Evolutionary conservation across 1,139 yeast genomes (phyloP).

Genomic region (Debaryomyces fabryi): DNA sequence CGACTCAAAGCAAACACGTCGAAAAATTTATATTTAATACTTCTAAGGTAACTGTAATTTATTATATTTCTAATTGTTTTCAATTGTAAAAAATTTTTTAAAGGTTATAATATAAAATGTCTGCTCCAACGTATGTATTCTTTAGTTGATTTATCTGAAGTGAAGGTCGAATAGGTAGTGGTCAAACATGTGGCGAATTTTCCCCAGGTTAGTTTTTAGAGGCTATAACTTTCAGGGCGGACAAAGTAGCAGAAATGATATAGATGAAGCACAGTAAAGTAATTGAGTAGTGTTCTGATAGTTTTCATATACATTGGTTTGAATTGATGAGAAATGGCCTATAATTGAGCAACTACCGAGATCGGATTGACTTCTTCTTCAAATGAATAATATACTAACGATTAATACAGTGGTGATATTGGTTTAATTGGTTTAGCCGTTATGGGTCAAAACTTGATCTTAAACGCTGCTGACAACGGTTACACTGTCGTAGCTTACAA

Average conservation of each 20-base stretch:
- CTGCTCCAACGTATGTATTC: constrained; percentile 50
- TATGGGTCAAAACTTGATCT: constrained; percentile 98
- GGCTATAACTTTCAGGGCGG: neutral
- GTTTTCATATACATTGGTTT: neutral
- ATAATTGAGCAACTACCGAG: neutral
- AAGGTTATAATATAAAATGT: constrained; percentile 23
- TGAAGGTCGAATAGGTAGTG: neutral
- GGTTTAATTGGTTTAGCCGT: constrained; percentile 99
- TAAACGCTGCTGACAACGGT: constrained; percentile 98
- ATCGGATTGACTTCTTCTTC: neutral
- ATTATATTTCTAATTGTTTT: neutral
- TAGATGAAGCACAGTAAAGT: neutral
- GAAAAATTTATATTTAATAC: constrained; percentile 5
- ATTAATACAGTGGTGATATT: constrained; percentile 75
- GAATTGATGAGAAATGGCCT: neutral
- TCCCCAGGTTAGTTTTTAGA: neutral
- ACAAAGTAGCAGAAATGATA: neutral
- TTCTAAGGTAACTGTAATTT: neutral
- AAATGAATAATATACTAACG: constrained; percentile 25
- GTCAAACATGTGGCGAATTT: neutral
- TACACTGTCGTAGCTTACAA: constrained; percentile 96
- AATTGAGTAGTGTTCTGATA: neutral
- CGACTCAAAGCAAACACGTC: constrained; percentile 6
- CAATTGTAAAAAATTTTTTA: constrained; percentile 1
- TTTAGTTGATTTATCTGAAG: neutral